A percentile compares a stretch with the other conserved stretches of the same genome.
phyloP scores from a whole-genome alignment of 2,329 filamentous ascomycete species.

The Calonectria hongkongensis region DNA sequence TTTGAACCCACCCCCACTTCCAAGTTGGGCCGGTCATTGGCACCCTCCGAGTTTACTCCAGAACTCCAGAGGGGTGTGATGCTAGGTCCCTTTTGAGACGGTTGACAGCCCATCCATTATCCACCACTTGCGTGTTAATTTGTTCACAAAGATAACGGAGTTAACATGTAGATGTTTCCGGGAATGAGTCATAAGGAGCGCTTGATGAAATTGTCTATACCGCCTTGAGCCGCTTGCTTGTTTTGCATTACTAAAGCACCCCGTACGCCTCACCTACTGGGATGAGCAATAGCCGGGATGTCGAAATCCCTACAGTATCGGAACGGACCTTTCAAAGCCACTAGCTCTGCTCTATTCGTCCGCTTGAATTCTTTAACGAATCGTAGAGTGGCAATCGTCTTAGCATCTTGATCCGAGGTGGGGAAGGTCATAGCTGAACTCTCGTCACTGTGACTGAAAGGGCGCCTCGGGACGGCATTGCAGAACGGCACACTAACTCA shows the following conservation, averaged over 20 bases:
- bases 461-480: slow-evolving; percentile 11
- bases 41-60: slow-evolving; percentile 16
- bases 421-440: neutral
- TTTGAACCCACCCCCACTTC: neutral
- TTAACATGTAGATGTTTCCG: neutral
- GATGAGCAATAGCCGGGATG: slow-evolving; percentile 1
- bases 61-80: neutral
- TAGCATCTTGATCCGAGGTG: neutral
- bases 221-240: neutral
- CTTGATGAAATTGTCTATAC: neutral
- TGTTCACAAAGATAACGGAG: neutral
- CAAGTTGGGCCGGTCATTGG: neutral
- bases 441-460: slow-evolving; percentile 25
- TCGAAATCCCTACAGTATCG: neutral
- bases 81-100: neutral
- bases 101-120: neutral
- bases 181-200: slow-evolving; percentile 8
- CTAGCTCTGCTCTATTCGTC: neutral
- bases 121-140: too few relatives aligned
- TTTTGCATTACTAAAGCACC: neutral
- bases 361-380: neutral
- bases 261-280: neutral
- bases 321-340: neutral
- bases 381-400: neutral
- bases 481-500: slow-evolving; percentile 23